A percentile compares a stretch with the other conserved stretches of the same genome.
Evolutionary conservation across 257 asterid species (phyloP).

Genomic region (Paulownia fortunei): DNA sequence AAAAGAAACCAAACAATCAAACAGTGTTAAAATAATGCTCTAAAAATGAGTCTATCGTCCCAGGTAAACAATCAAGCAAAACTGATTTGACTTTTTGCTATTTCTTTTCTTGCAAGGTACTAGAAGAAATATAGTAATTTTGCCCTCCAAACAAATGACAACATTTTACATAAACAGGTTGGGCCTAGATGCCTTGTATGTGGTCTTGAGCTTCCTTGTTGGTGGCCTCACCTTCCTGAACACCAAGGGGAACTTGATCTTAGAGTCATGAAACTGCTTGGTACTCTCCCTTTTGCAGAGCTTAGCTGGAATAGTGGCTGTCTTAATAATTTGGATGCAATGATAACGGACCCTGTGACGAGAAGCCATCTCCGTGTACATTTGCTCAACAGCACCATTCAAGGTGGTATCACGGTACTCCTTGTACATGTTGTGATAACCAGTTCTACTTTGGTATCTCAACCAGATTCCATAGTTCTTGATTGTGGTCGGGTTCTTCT

Average conservation of each 20-base stretch:
- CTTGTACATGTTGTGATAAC: constrained; percentile 64
- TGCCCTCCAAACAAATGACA: background rate
- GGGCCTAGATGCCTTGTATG: constrained; percentile 76
- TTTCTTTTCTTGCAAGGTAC: constrained; percentile 20
- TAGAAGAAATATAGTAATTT: background rate
- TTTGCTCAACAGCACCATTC: constrained; percentile 59
- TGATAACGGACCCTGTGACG: constrained; percentile 63
- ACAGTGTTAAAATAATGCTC: background rate
- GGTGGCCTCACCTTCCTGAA: constrained; percentile 81
- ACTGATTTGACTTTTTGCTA: constrained; percentile 24
- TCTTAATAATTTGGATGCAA: constrained; percentile 58
- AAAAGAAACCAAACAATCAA: background rate
- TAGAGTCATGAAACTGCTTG: constrained; percentile 58
- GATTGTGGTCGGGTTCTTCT: constrained; percentile 60
- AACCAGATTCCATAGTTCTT: constrained; percentile 60
- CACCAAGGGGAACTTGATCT: constrained; percentile 60
- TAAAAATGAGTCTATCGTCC: constrained; percentile 5
- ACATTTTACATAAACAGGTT: constrained; percentile 61
- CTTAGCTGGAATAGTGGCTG: constrained; percentile 59
- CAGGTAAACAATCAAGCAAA: constrained; percentile 36
- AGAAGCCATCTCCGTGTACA: constrained; percentile 68
- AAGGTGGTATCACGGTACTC: constrained; percentile 63
- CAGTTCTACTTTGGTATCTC: constrained; percentile 62
- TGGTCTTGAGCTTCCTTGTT: constrained; percentile 74
- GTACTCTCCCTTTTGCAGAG: constrained; percentile 65